Conservation (phyloP, 1,284 basidiomycete species). For the Tilletia indica region DNA sequence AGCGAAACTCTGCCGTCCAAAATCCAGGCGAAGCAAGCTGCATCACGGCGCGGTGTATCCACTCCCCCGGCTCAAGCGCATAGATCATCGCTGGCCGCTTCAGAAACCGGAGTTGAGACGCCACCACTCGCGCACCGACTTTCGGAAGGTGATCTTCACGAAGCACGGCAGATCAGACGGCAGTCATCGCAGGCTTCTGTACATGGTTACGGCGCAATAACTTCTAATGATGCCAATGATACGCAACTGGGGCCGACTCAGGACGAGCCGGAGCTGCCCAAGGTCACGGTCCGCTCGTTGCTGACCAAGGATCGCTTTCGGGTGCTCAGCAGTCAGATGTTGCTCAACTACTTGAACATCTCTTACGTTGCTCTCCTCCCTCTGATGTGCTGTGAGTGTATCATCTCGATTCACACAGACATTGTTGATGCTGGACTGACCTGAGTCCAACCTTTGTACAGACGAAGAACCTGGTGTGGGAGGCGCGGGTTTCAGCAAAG, state of each 20-base stretch:
- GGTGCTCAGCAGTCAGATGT: constrained; percentile 42
- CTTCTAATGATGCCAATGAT: background rate
- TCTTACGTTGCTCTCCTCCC: constrained; percentile 39
- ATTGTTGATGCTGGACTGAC: background rate
- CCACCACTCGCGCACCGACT: background rate
- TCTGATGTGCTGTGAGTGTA: constrained; percentile 32
- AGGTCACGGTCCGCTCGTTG: constrained; percentile 23
- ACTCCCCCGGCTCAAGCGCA: background rate
- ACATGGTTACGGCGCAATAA: background rate
- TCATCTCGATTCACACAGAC: too few relatives aligned
- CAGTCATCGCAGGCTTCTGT: background rate
- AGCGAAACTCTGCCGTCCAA: constrained; percentile 51
- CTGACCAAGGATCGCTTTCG: constrained; percentile 30
- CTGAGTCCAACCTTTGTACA: background rate
- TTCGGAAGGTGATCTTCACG: constrained; percentile 5
- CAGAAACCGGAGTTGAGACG: background rate
- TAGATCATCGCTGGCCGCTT: background rate
- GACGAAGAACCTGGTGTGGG: background rate
- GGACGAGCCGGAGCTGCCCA: constrained; percentile 4
- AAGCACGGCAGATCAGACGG: background rate
- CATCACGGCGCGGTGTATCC: background rate
- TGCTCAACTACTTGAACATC: constrained; percentile 43
- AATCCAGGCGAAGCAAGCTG: constrained; percentile 23
- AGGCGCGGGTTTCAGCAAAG: constrained; percentile 12
- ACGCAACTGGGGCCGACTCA: background rate